Evolutionary conservation across 371 early-diverging fungal genomes (phyloP), one percentile per base, ranked within the genome.

Genomic region (Mycotypha africana): DNA sequence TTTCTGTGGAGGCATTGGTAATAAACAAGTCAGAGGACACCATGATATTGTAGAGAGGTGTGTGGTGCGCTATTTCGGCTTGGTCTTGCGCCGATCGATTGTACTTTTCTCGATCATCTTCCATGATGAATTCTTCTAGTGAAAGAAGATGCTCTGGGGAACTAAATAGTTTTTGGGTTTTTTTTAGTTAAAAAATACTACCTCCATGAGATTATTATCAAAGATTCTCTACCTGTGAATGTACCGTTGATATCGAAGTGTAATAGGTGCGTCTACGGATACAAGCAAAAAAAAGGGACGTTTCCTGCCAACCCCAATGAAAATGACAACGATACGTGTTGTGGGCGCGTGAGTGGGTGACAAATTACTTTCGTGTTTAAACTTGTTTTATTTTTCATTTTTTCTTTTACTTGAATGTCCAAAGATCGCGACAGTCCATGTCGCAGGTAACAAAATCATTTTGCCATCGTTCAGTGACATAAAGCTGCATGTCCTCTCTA

Each of bases 251-350:
- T 81, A 88, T 35, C 94, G 81, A 17, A 81, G 45, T 17, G 63
- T 65, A 20, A 82, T 49, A 1, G 93, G 91, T n/a, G 90, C 89
- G 33, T 92, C 87, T 2, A 95, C 78, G 5, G 84, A 78, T 1
- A 94, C 77, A 10, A 94, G 62, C 7, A 94, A 65, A 45, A 93
- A 85, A 60, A 92, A 93, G 2, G 96, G 95, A 4, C 98, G 78
- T 53, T 90, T 92, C 40, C 84, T 80, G 44, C 25, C 8, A 19
- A 3, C 40, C 31, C 9, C 37, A 47, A 40, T 26, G 44, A 45
- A 37, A 49, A 12, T 38, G 11, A 32, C 19, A 33, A 22, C 16
- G 15, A 36, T 15, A 38, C 43, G 10, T 31, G 6, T 28, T 28
- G 30, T 28, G n/a, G n/a, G n/a, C n/a, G n/a, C n/a, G n/a, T n/a